A percentile compares a stretch with the other conserved stretches of the same genome.
Evolutionary conservation across 1,284 basidiomycete genomes (phyloP).

Genomic region (Moesziomyces sp.): DNA sequence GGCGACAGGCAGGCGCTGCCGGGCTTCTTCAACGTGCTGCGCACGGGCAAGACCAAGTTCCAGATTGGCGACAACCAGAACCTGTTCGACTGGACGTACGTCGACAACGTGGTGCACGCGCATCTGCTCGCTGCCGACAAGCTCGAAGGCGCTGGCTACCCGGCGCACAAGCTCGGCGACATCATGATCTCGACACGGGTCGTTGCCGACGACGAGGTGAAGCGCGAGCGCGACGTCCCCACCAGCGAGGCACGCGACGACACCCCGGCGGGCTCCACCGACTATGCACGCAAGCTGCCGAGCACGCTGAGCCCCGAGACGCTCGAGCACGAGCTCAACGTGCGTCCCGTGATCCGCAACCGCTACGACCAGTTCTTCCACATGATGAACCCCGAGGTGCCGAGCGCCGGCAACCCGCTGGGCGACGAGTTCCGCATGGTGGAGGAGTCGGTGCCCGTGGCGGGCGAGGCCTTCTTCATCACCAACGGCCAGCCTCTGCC

Average conservation of each 20-base stretch:
- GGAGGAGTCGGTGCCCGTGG: slow-evolving; percentile 75
- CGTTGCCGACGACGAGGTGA: slow-evolving; percentile 45
- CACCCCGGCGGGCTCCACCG: slow-evolving; percentile 54
- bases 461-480: slow-evolving; percentile 95
- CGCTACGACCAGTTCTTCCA: slow-evolving; percentile 74
- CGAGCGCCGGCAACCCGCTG: slow-evolving; percentile 52
- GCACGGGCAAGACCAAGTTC: slow-evolving; percentile 83
- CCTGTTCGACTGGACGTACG: slow-evolving; percentile 97
- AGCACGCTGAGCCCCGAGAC: slow-evolving; percentile 68
- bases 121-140: slow-evolving; percentile 93
- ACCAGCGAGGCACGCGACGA: slow-evolving; percentile 55
- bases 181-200: slow-evolving; percentile 36
- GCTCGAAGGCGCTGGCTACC: slow-evolving; percentile 70
- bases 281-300: slow-evolving; percentile 58
- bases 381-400: slow-evolving; percentile 54
- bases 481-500: slow-evolving; percentile 95
- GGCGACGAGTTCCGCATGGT: slow-evolving; percentile 68
- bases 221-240: slow-evolving; percentile 49
- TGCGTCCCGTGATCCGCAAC: slow-evolving; percentile 76
- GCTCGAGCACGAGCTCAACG: slow-evolving; percentile 71
- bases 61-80: slow-evolving; percentile 95
- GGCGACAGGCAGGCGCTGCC: slow-evolving; percentile 89
- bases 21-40: slow-evolving; percentile 83
- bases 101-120: slow-evolving; percentile 93
- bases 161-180: slow-evolving; percentile 64